Base-by-base conservation (phyloP, 1,284 basidiomycete genomes). In the Ustilago hordei region DNA sequence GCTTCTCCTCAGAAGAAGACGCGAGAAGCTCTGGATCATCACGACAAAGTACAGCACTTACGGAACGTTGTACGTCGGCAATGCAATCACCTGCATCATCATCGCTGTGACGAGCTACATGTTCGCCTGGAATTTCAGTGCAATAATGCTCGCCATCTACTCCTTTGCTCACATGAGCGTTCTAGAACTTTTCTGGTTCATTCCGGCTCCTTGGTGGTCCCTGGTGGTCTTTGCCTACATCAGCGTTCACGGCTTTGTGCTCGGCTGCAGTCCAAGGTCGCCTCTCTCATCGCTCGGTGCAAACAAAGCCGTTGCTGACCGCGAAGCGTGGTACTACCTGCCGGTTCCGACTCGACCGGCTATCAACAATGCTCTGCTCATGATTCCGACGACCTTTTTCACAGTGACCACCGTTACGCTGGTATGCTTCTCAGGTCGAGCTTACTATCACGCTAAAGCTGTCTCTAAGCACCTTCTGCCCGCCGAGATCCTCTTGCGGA, bases 21-120 rank as follows among this genome's bases (percentile, higher is more conserved):
- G 60, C 15, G 72, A 67, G n/a, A 47, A 60, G 19, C 52, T 69
- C 8, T 75, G 72, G 72, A 19, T 70, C 56, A n/a, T 75, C 39
- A 60, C 60, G 23, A 35, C 8, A 7, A 60, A 67, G 35, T 2
- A 19, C 1, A 63, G 67, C 0, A 17, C 12, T 7, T 41, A 63
- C 28, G 72, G 72, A 3, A 47, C 50, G 1, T 66, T 69, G 19
- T 61, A 38, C 31, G 63, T 75, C 12, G 34, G 56, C 43, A 75
- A 75, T 31, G 59, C 72, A 11, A 57, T 75, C n/a, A 55, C 67
- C 13, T 19, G 36, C 1, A 47, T 66, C 48, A 56, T 67, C 15
- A 2, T 35, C 17, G 57, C 38, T 9, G 64, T 70, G 4, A 41
- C 55, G 2, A 0, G 23, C 4, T 70, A 75, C 34, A 31, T 75